Percentiles rank a stretch among this genome's conserved stretches.
These are phyloP conservation scores for Phaffomyces thermotolerans DNA, from an alignment of 805 yeast genomes.

Conservation along the genomic window DNA sequence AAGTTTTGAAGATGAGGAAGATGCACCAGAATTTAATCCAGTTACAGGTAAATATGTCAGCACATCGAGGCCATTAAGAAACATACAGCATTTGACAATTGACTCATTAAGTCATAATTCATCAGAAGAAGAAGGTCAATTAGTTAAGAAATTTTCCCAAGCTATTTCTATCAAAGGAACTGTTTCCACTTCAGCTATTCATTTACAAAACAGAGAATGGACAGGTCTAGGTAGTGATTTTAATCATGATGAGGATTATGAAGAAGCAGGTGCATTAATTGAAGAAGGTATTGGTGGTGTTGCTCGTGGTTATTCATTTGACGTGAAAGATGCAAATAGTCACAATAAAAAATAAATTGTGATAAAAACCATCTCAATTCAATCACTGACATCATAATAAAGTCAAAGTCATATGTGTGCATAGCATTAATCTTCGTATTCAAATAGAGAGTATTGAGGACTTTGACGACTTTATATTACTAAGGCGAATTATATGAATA, in stretches of 20 bases:
- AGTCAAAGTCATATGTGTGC: no score
- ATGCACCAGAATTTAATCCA: slow-evolving; percentile 79
- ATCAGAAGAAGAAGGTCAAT: slow-evolving; percentile 24
- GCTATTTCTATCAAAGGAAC: slow-evolving; percentile 65
- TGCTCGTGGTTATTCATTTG: slow-evolving; percentile 74
- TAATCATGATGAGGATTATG: slow-evolving; percentile 30
- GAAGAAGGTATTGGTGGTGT: slow-evolving; percentile 84
- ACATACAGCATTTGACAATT: slow-evolving; percentile 55
- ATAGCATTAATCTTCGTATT: no score
- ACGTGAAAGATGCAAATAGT: slow-evolving; percentile 13
- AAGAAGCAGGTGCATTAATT: slow-evolving; percentile 60
- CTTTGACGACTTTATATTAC: no score
- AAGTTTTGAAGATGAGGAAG: slow-evolving; percentile 29
- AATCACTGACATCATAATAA: no score
- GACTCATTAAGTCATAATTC: slow-evolving; percentile 29
- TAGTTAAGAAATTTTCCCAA: slow-evolving; percentile 51
- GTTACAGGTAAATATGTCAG: slow-evolving; percentile 74
- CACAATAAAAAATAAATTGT: no score
- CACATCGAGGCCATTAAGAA: slow-evolving; percentile 70
- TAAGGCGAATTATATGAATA: no score
- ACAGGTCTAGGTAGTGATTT: slow-evolving; percentile 88
- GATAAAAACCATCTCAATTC: no score
- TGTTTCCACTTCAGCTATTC: slow-evolving; percentile 80
- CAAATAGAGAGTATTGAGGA: no score
- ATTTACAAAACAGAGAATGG: slow-evolving; percentile 72